Base-by-base conservation (phyloP, 2,329 filamentous ascomycete genomes). In the Monosporascus ibericus region DNA sequence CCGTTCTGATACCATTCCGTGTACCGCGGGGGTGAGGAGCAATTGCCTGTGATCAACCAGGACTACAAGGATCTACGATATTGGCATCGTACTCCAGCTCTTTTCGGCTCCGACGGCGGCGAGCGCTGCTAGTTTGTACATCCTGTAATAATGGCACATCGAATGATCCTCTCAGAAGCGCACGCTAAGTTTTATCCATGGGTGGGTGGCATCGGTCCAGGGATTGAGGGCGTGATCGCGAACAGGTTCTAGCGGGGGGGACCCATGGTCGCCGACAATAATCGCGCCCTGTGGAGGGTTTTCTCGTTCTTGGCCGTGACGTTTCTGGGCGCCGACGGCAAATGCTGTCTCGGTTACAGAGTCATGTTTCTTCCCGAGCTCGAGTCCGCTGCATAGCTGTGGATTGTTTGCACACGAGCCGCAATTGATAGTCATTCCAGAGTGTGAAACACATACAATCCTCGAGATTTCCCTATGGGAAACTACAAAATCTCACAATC, bases 131-230 rank as follows among this genome's bases (percentile, higher is more conserved):
- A 42, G 39, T 42, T 42, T 24, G 39, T 42, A 42, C 18, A 42
- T 18, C 8, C 39, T 42, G 39, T 20, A 42, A 53, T 48, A 46
- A 47, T n/a, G 11, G 53, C 39, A 40, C 17, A 53, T 53, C 51
- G 49, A 58, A 57, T 51, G 61, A 61, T 60, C 60, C 52, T 56
- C 55, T 53, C 47, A 39, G 40, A 55, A 54, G 50, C 48, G 49
- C 47, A 6, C 42, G 42, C 51, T 59, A 57, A 53, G 54, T 20
- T 58, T 57, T 60, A 60, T 54, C 49, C 48, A 42, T 38, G 38
- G 44, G 49, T 39, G 42, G 51, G 49, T 52, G 20, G 49, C 52
- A 57, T 57, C 54, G 55, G 54, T 27, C 52, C 47, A 55, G 50
- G 49, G 49, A 58, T 44, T 46, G 34, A 56, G 56, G 30, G 58